A percentile compares a stretch with the other conserved stretches of the same genome.
Conservation (phyloP, 805 yeast species). For the Ascoidea rubescens region DNA sequence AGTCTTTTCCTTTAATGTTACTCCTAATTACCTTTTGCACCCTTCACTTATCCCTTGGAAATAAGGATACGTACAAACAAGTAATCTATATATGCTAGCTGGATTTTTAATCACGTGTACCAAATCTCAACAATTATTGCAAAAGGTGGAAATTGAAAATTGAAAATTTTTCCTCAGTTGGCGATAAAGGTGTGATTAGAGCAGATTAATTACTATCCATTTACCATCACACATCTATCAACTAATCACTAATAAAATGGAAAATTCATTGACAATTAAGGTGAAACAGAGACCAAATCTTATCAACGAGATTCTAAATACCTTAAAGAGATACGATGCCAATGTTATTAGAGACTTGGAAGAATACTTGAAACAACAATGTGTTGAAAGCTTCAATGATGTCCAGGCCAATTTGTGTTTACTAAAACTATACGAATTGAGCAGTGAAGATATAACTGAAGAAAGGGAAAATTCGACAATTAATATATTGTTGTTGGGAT, state of each 20-base stretch:
- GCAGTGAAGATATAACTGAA: conserved; percentile 18
- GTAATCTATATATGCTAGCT: too few species aligned
- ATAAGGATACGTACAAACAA: too few species aligned
- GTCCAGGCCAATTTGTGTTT: conserved; percentile 31
- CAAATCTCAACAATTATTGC: too few species aligned
- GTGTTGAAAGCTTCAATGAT: conserved; percentile 22
- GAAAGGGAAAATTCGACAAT: conserved; percentile 25
- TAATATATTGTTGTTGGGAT: conserved; percentile 25
- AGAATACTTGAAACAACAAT: conserved; percentile 28
- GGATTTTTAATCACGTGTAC: too few species aligned
- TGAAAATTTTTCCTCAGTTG: too few species aligned
- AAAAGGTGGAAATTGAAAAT: too few species aligned
- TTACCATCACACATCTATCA: too few species aligned
- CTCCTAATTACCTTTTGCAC: too few species aligned
- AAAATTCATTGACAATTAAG: conserved; percentile 20
- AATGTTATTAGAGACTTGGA: conserved; percentile 28
- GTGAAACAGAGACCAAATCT: conserved; percentile 26
- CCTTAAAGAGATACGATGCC: conserved; percentile 30
- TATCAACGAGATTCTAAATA: conserved; percentile 24
- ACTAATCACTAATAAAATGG: conserved; percentile 1
- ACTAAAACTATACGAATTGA: conserved; percentile 26
- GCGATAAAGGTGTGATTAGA: too few species aligned
- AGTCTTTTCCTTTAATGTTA: too few species aligned
- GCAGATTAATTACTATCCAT: too few species aligned
- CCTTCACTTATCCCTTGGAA: too few species aligned